phyloP scores from a whole-genome alignment of 345 rosid species.

The Diplotaxis tenuifolia region DNA sequence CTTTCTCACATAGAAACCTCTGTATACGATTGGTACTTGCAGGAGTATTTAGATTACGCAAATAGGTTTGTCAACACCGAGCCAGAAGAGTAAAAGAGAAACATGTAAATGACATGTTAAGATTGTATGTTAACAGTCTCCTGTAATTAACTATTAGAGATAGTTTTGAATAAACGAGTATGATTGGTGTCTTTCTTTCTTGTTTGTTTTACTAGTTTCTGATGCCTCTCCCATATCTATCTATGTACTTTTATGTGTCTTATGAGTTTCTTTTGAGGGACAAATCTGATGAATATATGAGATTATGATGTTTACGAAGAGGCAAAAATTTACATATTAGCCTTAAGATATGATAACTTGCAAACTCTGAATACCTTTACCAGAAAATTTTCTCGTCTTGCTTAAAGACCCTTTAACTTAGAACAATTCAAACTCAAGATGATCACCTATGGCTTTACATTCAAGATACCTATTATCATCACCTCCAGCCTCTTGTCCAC shows the following conservation, averaged over 20 bases:
- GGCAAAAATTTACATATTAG: background rate
- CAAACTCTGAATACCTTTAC: background rate
- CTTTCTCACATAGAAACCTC: background rate
- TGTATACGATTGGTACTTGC: conserved; percentile 29
- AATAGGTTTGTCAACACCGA: conserved; percentile 45
- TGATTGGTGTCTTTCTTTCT: background rate
- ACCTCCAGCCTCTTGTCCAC: too few relatives aligned
- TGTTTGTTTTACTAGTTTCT: background rate
- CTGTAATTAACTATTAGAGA: background rate
- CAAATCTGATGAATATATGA: background rate
- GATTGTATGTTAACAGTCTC: background rate
- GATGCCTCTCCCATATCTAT: conserved; percentile 1
- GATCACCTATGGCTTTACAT: too few relatives aligned
- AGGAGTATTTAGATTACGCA: conserved; percentile 69
- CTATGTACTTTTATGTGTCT: conserved; percentile 5
- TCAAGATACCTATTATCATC: too few relatives aligned
- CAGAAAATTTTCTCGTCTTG: background rate
- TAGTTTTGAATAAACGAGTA: conserved; percentile 6
- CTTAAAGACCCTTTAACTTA: too few relatives aligned
- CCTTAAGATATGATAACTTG: background rate
- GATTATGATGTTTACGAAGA: background rate
- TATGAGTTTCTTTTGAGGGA: background rate
- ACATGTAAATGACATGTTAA: background rate
- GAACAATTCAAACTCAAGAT: too few relatives aligned
- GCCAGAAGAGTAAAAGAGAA: conserved; percentile 18